Evolutionary conservation across 83 land plant species (phyloP), one percentile per base, ranked within the genome.

Genomic region (Picea mariana): DNA sequence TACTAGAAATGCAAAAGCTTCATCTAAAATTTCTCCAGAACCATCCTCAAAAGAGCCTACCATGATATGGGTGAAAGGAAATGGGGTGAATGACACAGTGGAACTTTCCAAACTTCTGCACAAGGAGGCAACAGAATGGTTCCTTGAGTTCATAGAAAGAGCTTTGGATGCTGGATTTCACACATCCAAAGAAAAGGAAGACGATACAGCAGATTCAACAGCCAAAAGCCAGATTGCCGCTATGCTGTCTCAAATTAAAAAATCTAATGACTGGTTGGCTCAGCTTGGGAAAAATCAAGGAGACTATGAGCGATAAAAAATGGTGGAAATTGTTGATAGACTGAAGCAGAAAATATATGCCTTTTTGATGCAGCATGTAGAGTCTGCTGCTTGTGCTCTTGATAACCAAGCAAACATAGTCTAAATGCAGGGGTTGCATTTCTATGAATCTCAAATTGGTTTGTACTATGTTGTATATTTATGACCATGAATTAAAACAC

Each of bases 261-360:
- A 86, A 5, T 84, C 89, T 15, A 93, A 83, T 77, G 91, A 91
- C 75, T 93, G 91, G 95, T 73, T 93, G 85, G 91, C 89, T 83
- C 86, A 83, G 67, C 64, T 87, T 7, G 76, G 38, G 44, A 62
- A 55, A 61, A 81, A 83, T 8, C 55, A 63, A 44, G 80, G 71
- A 60, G 61, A 66, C 26, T 73, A 80, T 67, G 91, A 65, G 3
- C n/a, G 9, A 34, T 9, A 58, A 73, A 73, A 73, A 44, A 42
- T 89, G 55, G 75, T 24, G 18, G 90, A 83, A 67, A 89, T 86
- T 1, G 47, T 91, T 62, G 89, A 87, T 5, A 47, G 83, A 8
- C 79, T 93, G 86, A 93, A 91, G 88, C 84, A 88, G 69, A 93
- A 89, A 81, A 80, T 89, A 40, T 93, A 93, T 62, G 81, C 77